Conservation (phyloP, 441 rosid genomes). For the Isatis lusitanica region DNA sequence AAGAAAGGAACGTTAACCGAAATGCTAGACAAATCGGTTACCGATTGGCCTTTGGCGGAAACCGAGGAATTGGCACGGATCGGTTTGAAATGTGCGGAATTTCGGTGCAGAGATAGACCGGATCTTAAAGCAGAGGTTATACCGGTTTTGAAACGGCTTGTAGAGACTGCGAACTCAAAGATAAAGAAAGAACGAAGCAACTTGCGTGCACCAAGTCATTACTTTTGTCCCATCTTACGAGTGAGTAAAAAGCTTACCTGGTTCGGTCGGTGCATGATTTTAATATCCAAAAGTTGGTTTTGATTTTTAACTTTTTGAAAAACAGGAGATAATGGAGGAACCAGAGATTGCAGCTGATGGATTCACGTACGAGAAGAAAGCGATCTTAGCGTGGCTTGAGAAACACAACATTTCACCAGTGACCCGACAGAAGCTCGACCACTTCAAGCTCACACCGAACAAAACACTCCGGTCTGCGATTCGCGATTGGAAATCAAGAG, state of each 20-base stretch:
- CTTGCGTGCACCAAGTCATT: constrained; percentile 64
- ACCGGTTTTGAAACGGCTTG: constrained; percentile 68
- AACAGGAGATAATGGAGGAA: constrained; percentile 82
- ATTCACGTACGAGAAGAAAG: constrained; percentile 76
- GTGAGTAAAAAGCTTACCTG: constrained; percentile 1
- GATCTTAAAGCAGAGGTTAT: constrained; percentile 74
- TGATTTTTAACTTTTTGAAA: background rate
- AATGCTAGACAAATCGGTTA: constrained; percentile 59
- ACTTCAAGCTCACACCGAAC: constrained; percentile 61
- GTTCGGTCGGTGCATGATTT: constrained; percentile 2
- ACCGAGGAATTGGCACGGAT: constrained; percentile 65
- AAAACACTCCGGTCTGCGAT: constrained; percentile 71
- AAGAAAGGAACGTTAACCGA: constrained; percentile 48
- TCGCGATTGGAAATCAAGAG: constrained; percentile 72
- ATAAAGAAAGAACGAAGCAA: constrained; percentile 46
- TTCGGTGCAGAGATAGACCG: constrained; percentile 87
- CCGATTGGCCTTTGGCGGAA: constrained; percentile 84
- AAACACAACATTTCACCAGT: constrained; percentile 76
- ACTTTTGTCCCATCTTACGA: constrained; percentile 86
- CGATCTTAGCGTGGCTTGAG: constrained; percentile 76
- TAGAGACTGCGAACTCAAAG: constrained; percentile 54
- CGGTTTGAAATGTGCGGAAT: constrained; percentile 66
- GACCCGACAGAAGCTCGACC: constrained; percentile 57
- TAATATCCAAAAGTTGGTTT: background rate
- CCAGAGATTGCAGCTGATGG: constrained; percentile 89